Evolutionary conservation across 2,329 filamentous ascomycete genomes (phyloP).

Genomic region (Neofusicoccum laricinum): DNA sequence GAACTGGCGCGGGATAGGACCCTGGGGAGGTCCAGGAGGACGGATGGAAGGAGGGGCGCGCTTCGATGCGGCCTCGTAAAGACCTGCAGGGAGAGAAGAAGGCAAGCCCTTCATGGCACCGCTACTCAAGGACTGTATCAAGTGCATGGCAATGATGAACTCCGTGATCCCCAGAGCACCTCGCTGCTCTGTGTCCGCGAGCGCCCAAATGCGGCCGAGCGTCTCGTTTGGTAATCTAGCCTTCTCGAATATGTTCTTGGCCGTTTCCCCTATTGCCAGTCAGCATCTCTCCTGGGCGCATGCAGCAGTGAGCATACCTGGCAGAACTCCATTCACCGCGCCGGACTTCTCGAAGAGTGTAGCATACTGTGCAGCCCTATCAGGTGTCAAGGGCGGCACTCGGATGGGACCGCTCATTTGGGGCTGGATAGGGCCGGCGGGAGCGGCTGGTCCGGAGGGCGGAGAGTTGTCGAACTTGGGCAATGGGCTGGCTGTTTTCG

Average conservation of each 20-base stretch:
- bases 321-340: conserved; percentile 71
- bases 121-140: conserved; percentile 87
- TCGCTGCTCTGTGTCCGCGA: conserved; percentile 90
- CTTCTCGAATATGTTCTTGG: conserved; percentile 93
- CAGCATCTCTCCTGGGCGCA: not conserved
- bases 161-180: conserved; percentile 83
- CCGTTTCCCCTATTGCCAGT: conserved; percentile 64
- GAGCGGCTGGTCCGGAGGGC: conserved; percentile 48
- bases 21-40: conserved; percentile 48
- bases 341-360: conserved; percentile 88
- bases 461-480: conserved; percentile 81
- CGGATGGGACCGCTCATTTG: conserved; percentile 61
- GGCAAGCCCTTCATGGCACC: conserved; percentile 78
- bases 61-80: conserved; percentile 87
- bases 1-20: conserved; percentile 78
- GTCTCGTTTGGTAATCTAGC: conserved; percentile 85
- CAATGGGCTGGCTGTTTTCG: conserved; percentile 65
- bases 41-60: conserved; percentile 45
- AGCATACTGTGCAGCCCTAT: conserved; percentile 86
- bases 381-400: conserved; percentile 82
- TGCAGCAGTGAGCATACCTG: conserved; percentile 45
- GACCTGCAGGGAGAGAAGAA: conserved; percentile 72
- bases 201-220: conserved; percentile 91
- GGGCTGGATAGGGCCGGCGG: conserved; percentile 42
- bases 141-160: conserved; percentile 97